phyloP scores from a whole-genome alignment of 2,329 filamentous ascomycete genomes.

The Calonectria pauciramosa region DNA sequence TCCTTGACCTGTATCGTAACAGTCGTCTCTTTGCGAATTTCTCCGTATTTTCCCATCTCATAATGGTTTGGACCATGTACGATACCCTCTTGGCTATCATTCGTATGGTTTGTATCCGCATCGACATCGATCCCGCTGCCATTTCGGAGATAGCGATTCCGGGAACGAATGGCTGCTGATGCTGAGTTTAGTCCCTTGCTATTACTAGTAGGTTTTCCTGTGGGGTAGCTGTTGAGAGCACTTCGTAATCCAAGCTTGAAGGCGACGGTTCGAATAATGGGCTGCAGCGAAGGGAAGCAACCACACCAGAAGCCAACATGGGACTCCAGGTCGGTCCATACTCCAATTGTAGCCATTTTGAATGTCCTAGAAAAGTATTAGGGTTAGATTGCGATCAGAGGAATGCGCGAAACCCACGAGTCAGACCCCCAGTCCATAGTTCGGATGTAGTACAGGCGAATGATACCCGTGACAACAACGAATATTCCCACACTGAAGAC shows the following conservation, averaged over 20 bases:
- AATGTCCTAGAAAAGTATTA: constrained; percentile 48
- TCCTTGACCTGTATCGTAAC: constrained; percentile 15
- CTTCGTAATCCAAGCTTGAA: constrained; percentile 24
- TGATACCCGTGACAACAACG: constrained; percentile 53
- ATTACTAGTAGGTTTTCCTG: constrained; percentile 6
- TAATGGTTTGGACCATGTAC: not conserved
- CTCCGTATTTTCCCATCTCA: constrained; percentile 14
- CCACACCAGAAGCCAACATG: constrained; percentile 59
- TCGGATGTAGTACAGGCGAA: constrained; percentile 54
- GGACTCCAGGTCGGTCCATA: constrained; percentile 58
- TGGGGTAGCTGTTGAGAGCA: constrained; percentile 22
- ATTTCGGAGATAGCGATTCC: constrained; percentile 14
- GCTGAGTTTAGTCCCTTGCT: constrained; percentile 9
- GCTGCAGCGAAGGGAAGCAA: constrained; percentile 57
- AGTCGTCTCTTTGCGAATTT: constrained; percentile 17
- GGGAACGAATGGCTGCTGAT: constrained; percentile 15
- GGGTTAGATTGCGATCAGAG: not conserved
- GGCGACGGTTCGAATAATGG: constrained; percentile 49
- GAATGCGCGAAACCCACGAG: constrained; percentile 45
- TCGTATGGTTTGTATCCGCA: not conserved
- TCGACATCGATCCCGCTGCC: constrained; percentile 18
- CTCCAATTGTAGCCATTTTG: constrained; percentile 51
- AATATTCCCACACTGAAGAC: constrained; percentile 56
- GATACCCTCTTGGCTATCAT: constrained; percentile 15
- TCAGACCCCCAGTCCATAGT: constrained; percentile 47